Evolutionary conservation across 805 yeast species (phyloP).

Genomic region (Kregervanrija pseudodelftensis): DNA sequence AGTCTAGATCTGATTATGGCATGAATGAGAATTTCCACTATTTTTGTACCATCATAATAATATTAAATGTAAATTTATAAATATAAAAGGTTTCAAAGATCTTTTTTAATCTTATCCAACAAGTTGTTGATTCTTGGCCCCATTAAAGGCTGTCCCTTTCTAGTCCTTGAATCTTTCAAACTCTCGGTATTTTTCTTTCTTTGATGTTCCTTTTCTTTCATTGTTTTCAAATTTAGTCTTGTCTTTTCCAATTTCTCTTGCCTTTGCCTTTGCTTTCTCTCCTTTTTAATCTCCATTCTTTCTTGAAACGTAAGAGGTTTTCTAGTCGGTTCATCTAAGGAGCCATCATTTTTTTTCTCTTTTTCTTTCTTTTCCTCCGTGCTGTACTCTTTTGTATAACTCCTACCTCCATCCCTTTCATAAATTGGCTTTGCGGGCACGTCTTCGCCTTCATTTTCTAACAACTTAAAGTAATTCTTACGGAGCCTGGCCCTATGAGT

Average conservation of each 20-base stretch:
- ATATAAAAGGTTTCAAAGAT: neutral
- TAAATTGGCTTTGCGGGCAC: conserved; percentile 33
- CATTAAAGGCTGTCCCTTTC: conserved; percentile 82
- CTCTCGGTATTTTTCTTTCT: conserved; percentile 36
- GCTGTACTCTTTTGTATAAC: neutral
- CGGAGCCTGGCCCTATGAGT: conserved; percentile 75
- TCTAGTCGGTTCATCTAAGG: conserved; percentile 27
- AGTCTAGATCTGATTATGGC: neutral
- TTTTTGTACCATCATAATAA: too few species aligned
- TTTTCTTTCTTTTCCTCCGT: conserved; percentile 11
- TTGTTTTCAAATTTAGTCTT: conserved; percentile 22
- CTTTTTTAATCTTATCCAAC: conserved; percentile 63
- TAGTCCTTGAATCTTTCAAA: conserved; percentile 47
- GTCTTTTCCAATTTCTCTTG: conserved; percentile 35
- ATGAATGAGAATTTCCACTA: too few species aligned
- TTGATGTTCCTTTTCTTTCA: conserved; percentile 34
- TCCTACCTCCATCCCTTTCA: conserved; percentile 4
- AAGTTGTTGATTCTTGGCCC: conserved; percentile 79
- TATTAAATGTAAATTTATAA: neutral
- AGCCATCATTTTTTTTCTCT: conserved; percentile 10
- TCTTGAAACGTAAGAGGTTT: conserved; percentile 35
- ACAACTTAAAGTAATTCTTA: conserved; percentile 71
- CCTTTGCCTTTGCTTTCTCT: conserved; percentile 36
- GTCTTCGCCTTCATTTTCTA: conserved; percentile 62
- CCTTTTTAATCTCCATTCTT: conserved; percentile 38